Conservation (phyloP, 2,329 filamentous ascomycete genomes). For the Penicillium sp. region DNA sequence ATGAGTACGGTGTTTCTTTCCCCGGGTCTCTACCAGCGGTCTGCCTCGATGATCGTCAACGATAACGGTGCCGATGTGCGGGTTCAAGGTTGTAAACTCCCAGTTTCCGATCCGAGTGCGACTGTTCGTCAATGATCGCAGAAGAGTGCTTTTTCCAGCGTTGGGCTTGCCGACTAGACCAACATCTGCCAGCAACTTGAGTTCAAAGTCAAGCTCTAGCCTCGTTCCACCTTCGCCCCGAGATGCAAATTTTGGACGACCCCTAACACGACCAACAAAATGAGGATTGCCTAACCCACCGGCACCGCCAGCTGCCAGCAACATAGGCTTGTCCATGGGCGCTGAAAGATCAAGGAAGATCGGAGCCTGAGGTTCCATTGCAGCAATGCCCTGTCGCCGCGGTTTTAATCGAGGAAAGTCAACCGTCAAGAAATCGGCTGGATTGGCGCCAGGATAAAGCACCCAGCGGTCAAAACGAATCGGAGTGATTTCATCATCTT, state of each 20-base stretch:
- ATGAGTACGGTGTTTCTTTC: conserved; percentile 64
- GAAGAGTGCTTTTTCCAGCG: conserved; percentile 90
- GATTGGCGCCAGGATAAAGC: conserved; percentile 76
- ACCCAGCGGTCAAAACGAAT: conserved; percentile 73
- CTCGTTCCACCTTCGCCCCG: conserved; percentile 78
- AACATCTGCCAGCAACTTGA: conserved; percentile 93
- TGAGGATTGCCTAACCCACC: conserved; percentile 93
- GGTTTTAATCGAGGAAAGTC: conserved; percentile 60
- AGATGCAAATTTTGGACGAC: conserved; percentile 83
- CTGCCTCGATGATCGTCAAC: conserved; percentile 83
- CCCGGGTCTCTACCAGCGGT: conserved; percentile 55
- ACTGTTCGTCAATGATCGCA: conserved; percentile 84
- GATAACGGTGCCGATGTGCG: conserved; percentile 94
- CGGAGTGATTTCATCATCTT: conserved; percentile 35
- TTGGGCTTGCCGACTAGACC: conserved; percentile 94
- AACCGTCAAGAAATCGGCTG: conserved; percentile 65
- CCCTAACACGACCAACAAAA: conserved; percentile 75
- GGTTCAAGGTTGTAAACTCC: conserved; percentile 94
- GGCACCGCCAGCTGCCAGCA: conserved; percentile 83
- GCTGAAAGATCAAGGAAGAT: conserved; percentile 72
- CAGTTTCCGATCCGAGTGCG: conserved; percentile 87
- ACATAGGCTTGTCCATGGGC: conserved; percentile 78
- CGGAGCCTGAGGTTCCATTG: conserved; percentile 70
- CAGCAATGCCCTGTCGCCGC: conserved; percentile 58
- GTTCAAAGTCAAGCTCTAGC: conserved; percentile 80